These are phyloP conservation scores for Bidens hawaiensis DNA, from an alignment of 140 eudicot genomes.

Conservation along the genomic window DNA sequence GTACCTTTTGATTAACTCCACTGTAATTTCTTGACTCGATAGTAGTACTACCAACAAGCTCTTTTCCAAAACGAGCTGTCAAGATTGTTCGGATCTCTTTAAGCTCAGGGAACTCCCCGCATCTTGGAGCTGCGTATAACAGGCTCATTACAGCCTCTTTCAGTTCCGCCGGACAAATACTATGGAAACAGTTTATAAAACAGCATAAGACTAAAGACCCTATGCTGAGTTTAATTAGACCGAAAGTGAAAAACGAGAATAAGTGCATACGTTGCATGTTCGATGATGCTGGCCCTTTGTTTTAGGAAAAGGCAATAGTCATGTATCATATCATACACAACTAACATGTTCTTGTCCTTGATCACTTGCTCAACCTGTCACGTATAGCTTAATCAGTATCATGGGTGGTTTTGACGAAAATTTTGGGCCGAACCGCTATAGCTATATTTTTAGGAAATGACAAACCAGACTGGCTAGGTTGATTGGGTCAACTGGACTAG, in stretches of 20 bases:
- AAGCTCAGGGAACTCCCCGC: conserved; percentile 92
- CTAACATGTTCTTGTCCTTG: conserved; percentile 82
- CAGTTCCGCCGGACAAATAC: conserved; percentile 71
- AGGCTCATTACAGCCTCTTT: conserved; percentile 68
- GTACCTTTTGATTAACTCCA: conserved; percentile 59
- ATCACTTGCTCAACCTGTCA: conserved; percentile 80
- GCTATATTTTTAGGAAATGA: neutral
- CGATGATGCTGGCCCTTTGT: conserved; percentile 55
- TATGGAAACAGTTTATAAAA: neutral
- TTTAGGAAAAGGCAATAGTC: conserved; percentile 44
- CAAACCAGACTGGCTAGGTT: neutral
- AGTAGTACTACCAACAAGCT: conserved; percentile 48
- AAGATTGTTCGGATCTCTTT: conserved; percentile 66
- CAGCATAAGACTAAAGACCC: neutral
- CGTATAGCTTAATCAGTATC: neutral
- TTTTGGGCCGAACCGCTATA: neutral
- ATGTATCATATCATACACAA: conserved; percentile 53
- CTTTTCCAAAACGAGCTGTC: conserved; percentile 63
- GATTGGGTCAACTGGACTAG: neutral
- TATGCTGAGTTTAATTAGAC: neutral
- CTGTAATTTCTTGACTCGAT: conserved; percentile 55
- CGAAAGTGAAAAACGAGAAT: neutral
- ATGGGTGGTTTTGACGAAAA: too few relatives aligned
- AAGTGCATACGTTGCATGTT: conserved; percentile 47
- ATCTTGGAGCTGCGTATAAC: conserved; percentile 75